Evolutionary conservation across 768 basidiomycete species (phyloP), one percentile per base, ranked within the genome.

Genomic region (Pholiota microspora): DNA sequence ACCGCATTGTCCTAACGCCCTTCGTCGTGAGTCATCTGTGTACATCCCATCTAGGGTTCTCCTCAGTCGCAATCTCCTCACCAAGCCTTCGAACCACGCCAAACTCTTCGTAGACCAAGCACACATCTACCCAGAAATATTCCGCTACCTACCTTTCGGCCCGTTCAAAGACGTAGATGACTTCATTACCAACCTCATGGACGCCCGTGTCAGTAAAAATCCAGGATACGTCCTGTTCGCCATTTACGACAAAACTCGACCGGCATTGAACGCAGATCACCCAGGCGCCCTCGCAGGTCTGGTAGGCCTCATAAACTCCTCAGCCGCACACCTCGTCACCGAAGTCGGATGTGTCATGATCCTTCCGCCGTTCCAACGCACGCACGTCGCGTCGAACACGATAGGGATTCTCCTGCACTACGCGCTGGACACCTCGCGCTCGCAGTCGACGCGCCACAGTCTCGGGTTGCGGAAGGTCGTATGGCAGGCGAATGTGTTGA

Each of bases 391-490:
- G 2, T 77, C 83, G 3, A 79, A 81, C 56, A 77, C 78, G 0
- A 67, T 76, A 12, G 81, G 80, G 0, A 62, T 83, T 2, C 67
- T 84, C 7, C 69, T 91, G 16, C 68, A 73, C 15, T 80, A 77
- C 48, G 70, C 78, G 7, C 64, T 80, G 12, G 70, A 79, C 49
- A 54, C 68, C 2, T 77, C 80, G 0, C 18, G 62, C 63, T 5
- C 64, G 64, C 13, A 45, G 55, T 27, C 45, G 12, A 16, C 31
- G 34, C 4, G 18, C 18, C n/a, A 23, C 21, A 25, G 21, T 0
- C 70, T 88, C 2, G 80, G 82, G 0, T 64, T 89, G 31, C 76
- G 86, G 2, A 74, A 87, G 8, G 80, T 86, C 0, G 79, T 80
- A 25, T 90, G 86, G 83, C 76, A 78, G 56, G 74, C 84, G 3